phyloP scores from a whole-genome alignment of 192 early-diverging fungal genomes.

The Umbelopsis isabellina region DNA sequence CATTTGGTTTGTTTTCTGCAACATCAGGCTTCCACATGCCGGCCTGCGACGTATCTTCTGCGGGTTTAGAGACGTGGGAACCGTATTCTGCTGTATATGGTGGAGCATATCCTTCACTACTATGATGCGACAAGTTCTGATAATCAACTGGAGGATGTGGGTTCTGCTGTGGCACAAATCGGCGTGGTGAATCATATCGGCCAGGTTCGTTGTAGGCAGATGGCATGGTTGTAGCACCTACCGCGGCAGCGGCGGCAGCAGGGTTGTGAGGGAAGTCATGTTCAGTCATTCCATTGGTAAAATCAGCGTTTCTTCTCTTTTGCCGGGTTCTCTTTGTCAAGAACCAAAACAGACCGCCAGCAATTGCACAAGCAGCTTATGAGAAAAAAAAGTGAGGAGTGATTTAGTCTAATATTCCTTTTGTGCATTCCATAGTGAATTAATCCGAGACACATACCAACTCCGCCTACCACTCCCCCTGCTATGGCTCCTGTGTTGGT shows the following conservation, averaged over 20 bases:
- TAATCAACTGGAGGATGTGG: slow-evolving; percentile 1
- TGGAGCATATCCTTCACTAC: background rate
- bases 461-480: slow-evolving; percentile 1
- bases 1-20: slow-evolving; percentile 12
- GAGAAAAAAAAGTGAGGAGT: background rate
- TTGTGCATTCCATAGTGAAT: background rate
- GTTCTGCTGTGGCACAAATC: background rate
- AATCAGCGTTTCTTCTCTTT: background rate
- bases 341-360: background rate
- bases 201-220: background rate
- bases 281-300: background rate
- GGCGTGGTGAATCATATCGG: background rate
- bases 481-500: slow-evolving; percentile 4
- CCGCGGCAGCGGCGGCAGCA: background rate
- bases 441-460: background rate
- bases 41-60: background rate
- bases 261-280: background rate
- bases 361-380: background rate
- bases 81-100: background rate
- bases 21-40: slow-evolving; percentile 16
- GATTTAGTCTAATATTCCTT: background rate
- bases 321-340: background rate
- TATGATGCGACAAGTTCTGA: background rate
- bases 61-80: background rate
- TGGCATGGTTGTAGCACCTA: background rate